These are phyloP conservation scores for Capsicum rhomboideum DNA, from an alignment of 257 asterid genomes.

Conservation along the genomic window DNA sequence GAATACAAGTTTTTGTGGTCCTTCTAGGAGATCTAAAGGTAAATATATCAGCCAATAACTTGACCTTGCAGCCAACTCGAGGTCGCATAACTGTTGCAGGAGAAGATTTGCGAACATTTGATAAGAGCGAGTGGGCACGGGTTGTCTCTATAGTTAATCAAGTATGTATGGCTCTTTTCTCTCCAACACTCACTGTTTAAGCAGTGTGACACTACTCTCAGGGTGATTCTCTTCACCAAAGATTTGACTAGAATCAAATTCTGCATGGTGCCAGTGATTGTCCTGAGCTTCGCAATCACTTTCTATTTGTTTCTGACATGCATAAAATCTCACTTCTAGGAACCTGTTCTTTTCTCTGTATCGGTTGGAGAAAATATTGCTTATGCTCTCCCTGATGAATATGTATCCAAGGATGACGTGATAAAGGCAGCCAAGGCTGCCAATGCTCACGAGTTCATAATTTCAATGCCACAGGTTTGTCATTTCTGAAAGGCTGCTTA, in stretches of 20 bases:
- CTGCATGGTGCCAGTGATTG: not conserved
- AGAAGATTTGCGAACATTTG: slow-evolving; percentile 89
- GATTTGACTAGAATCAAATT: not conserved
- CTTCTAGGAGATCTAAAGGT: not conserved
- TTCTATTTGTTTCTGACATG: slow-evolving; percentile 10
- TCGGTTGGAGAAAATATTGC: slow-evolving; percentile 97
- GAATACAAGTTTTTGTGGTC: slow-evolving; percentile 3
- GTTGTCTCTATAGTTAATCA: slow-evolving; percentile 89
- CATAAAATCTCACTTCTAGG: slow-evolving; percentile 35
- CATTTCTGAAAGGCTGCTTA: slow-evolving; percentile 2
- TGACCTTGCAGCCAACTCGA: slow-evolving; percentile 64
- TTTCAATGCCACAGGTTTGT: slow-evolving; percentile 84
- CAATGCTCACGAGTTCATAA: slow-evolving; percentile 92
- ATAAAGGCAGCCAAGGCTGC: slow-evolving; percentile 98
- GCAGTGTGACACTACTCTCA: not conserved
- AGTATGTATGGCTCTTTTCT: slow-evolving; percentile 33
- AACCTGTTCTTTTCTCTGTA: slow-evolving; percentile 87
- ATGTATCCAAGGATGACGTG: slow-evolving; percentile 79
- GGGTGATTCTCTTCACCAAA: not conserved
- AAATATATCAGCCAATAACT: not conserved
- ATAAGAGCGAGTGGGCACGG: slow-evolving; percentile 95
- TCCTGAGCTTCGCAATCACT: not conserved
- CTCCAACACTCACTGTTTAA: not conserved
- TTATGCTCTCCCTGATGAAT: slow-evolving; percentile 90
- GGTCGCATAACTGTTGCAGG: slow-evolving; percentile 94